Base-by-base conservation (phyloP, 257 asterid genomes). In the Orobanche coerulescens region DNA sequence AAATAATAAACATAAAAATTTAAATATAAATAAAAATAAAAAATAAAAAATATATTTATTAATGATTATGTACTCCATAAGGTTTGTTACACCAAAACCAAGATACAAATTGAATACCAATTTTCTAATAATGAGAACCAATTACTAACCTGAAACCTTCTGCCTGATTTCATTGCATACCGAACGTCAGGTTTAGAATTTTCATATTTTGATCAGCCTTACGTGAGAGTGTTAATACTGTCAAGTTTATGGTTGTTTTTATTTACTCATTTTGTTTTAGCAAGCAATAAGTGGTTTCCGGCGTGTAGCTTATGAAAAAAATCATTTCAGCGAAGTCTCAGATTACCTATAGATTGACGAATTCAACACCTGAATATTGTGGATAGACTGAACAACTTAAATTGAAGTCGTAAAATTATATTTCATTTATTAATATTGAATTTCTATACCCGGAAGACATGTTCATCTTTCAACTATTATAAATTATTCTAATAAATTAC, bases 371-470 rank as follows among this genome's bases (percentile, higher is more conserved):
- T 23, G 53, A 56, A 36, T 19, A 34, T 30, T 36, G 34, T 14
- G 15, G 16, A 47, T 57, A 26, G 19, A 56, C 58, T 58, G 65
- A 37, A 28, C 23, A 11, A 58, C 68, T 52, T 47, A 54, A 12
- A 5, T 4, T 56, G 39, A 68, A 54, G 15, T 65, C 14, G 6
- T 24, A 25, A 36, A 23, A 12, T n/a, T 34, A 14, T 16, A 26
- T n/a, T 47, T 31, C 46, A 36, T 37, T 23, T n/a, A 42, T 26
- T 14, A 49, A 25, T 26, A 11, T 3, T 23, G 18, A 18, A 52
- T 15, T 59, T 39, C 9, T 63, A 7, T 36, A 16, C 20, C 49
- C 44, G 50, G 42, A 39, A 60, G 43, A 59, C 53, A 31, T 9
- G 14, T 37, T 40, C 24, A 53, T 46, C 23, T 49, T 28, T 25